Percentiles rank a stretch among this genome's conserved stretches.
Evolutionary conservation across 1,284 basidiomycete species (phyloP).

Genomic region (Cutaneotrichosporon cavernicola): DNA sequence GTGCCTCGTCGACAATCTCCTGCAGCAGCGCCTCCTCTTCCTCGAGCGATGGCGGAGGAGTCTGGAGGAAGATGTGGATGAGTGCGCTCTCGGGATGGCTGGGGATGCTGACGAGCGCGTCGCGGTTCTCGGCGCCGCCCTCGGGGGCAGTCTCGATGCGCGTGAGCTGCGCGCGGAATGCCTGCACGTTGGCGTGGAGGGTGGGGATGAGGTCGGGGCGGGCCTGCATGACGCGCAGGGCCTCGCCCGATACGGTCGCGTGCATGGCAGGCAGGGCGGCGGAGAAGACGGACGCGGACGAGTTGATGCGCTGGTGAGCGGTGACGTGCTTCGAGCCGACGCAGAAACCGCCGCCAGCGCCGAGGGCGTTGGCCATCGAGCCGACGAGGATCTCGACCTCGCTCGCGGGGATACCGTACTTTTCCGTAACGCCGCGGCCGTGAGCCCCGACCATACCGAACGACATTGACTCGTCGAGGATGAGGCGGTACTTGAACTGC

Average conservation of each 20-base stretch:
- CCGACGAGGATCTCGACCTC: conserved; percentile 64
- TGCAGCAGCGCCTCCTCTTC: conserved; percentile 76
- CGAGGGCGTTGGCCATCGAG: conserved; percentile 80
- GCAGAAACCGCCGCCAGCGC: conserved; percentile 89
- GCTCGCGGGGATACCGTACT: conserved; percentile 75
- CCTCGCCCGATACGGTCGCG: conserved; percentile 80
- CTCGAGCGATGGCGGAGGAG: conserved; percentile 58
- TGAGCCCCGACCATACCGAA: conserved; percentile 91
- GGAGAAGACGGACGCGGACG: conserved; percentile 92
- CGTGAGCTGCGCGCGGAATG: conserved; percentile 74
- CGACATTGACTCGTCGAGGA: conserved; percentile 91
- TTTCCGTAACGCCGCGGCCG: conserved; percentile 89
- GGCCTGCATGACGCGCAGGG: conserved; percentile 71
- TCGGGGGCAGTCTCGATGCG: conserved; percentile 56
- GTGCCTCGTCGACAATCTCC: conserved; percentile 80
- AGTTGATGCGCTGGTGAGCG: conserved; percentile 96
- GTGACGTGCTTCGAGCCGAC: conserved; percentile 81
- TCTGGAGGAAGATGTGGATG: conserved; percentile 74
- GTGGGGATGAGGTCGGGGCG: conserved; percentile 70
- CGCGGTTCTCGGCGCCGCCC: conserved; percentile 32
- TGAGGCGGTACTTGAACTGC: conserved; percentile 93
- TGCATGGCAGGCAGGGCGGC: conserved; percentile 90
- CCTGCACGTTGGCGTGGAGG: conserved; percentile 77
- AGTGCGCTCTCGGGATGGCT: conserved; percentile 81
- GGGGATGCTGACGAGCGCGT: conserved; percentile 75